Base-by-base conservation (phyloP, 2,329 filamentous ascomycete species). In the Xylaria sp. region DNA sequence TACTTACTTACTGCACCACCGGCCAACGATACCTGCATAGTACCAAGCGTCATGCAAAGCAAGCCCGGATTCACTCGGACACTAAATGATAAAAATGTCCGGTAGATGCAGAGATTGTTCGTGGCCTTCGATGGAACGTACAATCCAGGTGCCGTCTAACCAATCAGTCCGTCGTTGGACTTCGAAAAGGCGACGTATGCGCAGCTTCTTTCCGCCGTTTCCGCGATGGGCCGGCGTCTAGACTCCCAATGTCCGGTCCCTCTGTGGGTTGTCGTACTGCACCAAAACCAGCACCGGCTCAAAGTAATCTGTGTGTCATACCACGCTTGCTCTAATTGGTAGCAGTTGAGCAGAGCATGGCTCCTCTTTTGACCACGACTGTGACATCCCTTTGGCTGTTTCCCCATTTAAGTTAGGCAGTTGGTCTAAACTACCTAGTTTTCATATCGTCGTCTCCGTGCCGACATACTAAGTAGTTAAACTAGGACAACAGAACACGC, bases 201-300 rank as follows among this genome's bases (percentile, higher is more conserved):
- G 21, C 19, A 19, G 42, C 53, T 30, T 47, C 27, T 64, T 60
- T 48, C 60, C 64, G 64, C 55, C 57, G 47, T 64, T 68, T 68
- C 53, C 61, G 64, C 60, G 8, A 54, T 21, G 27, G 53, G 62
- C 53, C 42, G 58, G 47, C 62, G 19, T 65, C 61, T 62, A 61
- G 57, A 65, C 57, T 50, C 51, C 19, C 21, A 60, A 27, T 54
- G 17, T 50, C 34, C 34, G 24, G 24, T 12, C 54, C 50, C 57
- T 34, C 47, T 56, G 19, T 4, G 47, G 32, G 45, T 53, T 32
- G 17, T 57, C 12, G 34, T 64, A 64, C 19, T 32, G 27, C 34
- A 21, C 14, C 14, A 27, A 42, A 39, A 27, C 54, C 32, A 30
- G 21, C 42, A 17, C 19, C 34, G 21, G 8, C 34, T 24, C 50